Percentiles rank a stretch among this genome's conserved stretches.
Evolutionary conservation across 768 basidiomycete genomes (phyloP).

Genomic region (Cyathus striatus): DNA sequence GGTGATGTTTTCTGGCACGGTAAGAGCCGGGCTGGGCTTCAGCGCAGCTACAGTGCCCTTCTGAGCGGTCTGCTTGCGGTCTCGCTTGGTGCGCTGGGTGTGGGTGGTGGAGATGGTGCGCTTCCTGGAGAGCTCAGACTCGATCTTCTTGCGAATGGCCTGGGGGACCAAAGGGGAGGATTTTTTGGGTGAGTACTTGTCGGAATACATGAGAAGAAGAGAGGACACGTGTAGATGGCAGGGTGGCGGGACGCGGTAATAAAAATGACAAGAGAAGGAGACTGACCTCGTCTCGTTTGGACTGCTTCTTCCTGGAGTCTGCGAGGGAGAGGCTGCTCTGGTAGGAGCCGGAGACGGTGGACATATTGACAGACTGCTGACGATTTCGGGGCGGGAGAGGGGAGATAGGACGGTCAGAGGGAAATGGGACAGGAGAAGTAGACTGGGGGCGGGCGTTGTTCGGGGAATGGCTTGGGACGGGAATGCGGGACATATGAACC

Average conservation of each 20-base stretch:
- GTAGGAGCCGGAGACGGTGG: constrained; percentile 55
- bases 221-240: too few relatives aligned
- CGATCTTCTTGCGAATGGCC: constrained; percentile 99
- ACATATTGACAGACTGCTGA: constrained; percentile 46
- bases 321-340: constrained; percentile 40
- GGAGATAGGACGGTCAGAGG: constrained; percentile 36
- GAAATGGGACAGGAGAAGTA: constrained; percentile 24
- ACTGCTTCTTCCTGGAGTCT: constrained; percentile 83
- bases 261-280: constrained; percentile 3
- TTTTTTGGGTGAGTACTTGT: too few relatives aligned
- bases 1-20: constrained; percentile 92
- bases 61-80: constrained; percentile 55
- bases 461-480: constrained; percentile 52
- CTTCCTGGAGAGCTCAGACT: constrained; percentile 90
- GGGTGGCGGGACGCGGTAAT: constrained; percentile 3
- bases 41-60: constrained; percentile 98
- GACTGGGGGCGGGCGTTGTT: constrained; percentile 17
- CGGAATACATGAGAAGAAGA: too few relatives aligned
- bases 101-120: constrained; percentile 82
- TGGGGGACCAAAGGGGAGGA: too few relatives aligned
- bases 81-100: constrained; percentile 44
- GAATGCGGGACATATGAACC: constrained; percentile 81
- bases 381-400: constrained; percentile 33
- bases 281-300: constrained; percentile 85
- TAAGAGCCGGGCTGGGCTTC: constrained; percentile 91